These are phyloP conservation scores for Simmondsia chinensis DNA, from an alignment of 148 eudicot genomes.

Conservation along the genomic window DNA sequence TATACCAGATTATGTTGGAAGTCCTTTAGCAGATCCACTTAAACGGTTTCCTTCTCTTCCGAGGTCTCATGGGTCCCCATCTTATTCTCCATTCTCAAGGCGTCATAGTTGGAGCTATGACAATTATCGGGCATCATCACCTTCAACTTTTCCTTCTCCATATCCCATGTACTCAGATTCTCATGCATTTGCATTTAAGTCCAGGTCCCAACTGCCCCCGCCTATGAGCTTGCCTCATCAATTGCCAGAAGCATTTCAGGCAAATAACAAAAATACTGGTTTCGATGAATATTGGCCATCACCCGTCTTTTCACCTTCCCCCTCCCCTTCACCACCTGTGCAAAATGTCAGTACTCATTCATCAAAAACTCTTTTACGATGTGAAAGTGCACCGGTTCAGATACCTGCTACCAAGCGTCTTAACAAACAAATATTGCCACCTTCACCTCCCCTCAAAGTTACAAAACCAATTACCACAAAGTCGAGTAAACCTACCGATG, in stretches of 20 bases:
- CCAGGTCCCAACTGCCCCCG: conserved; percentile 35
- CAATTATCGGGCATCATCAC: conserved; percentile 38
- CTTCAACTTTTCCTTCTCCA: conserved; percentile 53
- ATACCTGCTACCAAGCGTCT: conserved; percentile 47
- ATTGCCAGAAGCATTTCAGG: conserved; percentile 36
- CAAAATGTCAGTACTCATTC: conserved; percentile 23
- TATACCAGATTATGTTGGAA: conserved; percentile 86
- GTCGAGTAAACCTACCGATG: conserved; percentile 34
- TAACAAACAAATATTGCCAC: conserved; percentile 36
- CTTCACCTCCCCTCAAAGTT: conserved; percentile 54
- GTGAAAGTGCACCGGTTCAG: conserved; percentile 77
- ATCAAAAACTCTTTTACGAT: conserved; percentile 41
- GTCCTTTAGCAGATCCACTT: conserved; percentile 73
- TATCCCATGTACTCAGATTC: conserved; percentile 74
- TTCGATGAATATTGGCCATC: conserved; percentile 74
- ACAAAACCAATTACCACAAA: conserved; percentile 33
- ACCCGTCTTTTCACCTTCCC: conserved; percentile 52
- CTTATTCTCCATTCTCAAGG: conserved; percentile 52
- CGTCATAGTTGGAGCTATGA: conserved; percentile 92
- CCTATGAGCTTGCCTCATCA: conserved; percentile 50
- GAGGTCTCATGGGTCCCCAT: conserved; percentile 37
- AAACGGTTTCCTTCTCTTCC: conserved; percentile 63
- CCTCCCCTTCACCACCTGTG: conserved; percentile 74
- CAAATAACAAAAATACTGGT: conserved; percentile 22
- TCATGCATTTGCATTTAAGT: conserved; percentile 35